phyloP scores from a whole-genome alignment of 352 stramenopile genomes.

The Phytophthora parvispora region DNA sequence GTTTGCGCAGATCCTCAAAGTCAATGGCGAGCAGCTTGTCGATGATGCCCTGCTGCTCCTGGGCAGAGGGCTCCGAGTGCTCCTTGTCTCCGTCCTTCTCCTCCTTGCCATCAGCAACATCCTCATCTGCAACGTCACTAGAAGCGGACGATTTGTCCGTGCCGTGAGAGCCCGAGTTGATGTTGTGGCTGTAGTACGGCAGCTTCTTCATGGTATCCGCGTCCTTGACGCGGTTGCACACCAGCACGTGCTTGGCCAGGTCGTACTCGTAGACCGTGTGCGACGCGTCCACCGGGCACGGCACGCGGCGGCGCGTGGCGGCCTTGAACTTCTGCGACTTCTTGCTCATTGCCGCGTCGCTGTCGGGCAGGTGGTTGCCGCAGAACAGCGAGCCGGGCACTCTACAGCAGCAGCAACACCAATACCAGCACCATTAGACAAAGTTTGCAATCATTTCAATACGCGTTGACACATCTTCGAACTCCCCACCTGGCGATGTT shows the following conservation, averaged over 20 bases:
- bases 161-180: constrained; percentile 78
- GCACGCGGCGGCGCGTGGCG: constrained; percentile 63
- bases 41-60: constrained; percentile 75
- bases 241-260: constrained; percentile 78
- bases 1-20: constrained; percentile 58
- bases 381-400: constrained; percentile 73
- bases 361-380: constrained; percentile 75
- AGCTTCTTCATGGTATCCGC: constrained; percentile 61
- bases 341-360: constrained; percentile 50
- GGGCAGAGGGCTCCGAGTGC: constrained; percentile 46
- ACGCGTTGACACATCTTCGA: not conserved
- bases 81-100: constrained; percentile 24
- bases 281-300: constrained; percentile 73
- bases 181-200: constrained; percentile 81
- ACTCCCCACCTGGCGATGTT: constrained; percentile 72
- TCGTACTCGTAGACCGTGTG: constrained; percentile 88
- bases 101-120: not conserved
- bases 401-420: too few relatives aligned
- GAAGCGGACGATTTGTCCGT: not conserved
- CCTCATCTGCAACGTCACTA: constrained; percentile 2
- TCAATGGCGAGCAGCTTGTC: constrained; percentile 75
- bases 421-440: not conserved
- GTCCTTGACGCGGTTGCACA: constrained; percentile 87
- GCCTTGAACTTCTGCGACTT: constrained; percentile 76
- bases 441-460: constrained; percentile 41